Evolutionary conservation across 2,329 filamentous ascomycete species (phyloP).

Genomic region (Mariannaea sp.): DNA sequence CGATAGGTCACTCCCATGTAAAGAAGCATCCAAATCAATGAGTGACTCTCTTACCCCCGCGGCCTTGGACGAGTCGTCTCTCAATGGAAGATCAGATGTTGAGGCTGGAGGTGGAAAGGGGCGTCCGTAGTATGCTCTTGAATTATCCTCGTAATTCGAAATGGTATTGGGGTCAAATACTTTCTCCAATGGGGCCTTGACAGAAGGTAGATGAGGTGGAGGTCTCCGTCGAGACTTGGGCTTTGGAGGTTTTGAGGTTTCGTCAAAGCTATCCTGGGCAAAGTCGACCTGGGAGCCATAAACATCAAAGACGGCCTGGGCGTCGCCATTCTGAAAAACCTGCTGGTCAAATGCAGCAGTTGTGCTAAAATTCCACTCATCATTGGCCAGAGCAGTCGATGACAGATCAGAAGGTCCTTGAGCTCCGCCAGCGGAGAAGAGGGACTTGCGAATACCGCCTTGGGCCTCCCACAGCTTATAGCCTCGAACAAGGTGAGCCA

Average conservation of each 20-base stretch:
- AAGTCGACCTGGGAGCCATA: slow-evolving; percentile 65
- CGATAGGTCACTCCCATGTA: slow-evolving; percentile 60
- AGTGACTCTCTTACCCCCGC: slow-evolving; percentile 63
- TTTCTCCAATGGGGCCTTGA: slow-evolving; percentile 65
- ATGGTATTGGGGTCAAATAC: slow-evolving; percentile 70
- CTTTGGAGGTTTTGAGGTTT: slow-evolving; percentile 59
- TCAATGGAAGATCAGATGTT: slow-evolving; percentile 61
- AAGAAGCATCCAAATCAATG: slow-evolving; percentile 67
- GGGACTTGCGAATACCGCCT: slow-evolving; percentile 70
- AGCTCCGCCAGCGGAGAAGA: slow-evolving; percentile 65
- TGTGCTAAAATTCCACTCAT: slow-evolving; percentile 72
- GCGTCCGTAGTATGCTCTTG: slow-evolving; percentile 62
- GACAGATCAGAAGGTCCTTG: slow-evolving; percentile 55
- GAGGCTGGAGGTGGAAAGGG: slow-evolving; percentile 45
- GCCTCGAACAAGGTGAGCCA: slow-evolving; percentile 69
- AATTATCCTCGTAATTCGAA: slow-evolving; percentile 68
- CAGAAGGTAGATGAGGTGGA: slow-evolving; percentile 60
- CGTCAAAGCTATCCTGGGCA: slow-evolving; percentile 49
- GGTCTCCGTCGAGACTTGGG: slow-evolving; percentile 60
- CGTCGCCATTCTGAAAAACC: slow-evolving; percentile 57
- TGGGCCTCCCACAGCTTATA: slow-evolving; percentile 78
- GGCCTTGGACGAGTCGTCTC: slow-evolving; percentile 57
- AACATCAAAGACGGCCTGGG: slow-evolving; percentile 64
- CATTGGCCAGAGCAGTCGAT: slow-evolving; percentile 53
- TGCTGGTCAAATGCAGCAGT: slow-evolving; percentile 67